These are phyloP conservation scores for Coleophoma crateriformis DNA, from an alignment of 2,329 filamentous ascomycete species.

Conservation along the genomic window DNA sequence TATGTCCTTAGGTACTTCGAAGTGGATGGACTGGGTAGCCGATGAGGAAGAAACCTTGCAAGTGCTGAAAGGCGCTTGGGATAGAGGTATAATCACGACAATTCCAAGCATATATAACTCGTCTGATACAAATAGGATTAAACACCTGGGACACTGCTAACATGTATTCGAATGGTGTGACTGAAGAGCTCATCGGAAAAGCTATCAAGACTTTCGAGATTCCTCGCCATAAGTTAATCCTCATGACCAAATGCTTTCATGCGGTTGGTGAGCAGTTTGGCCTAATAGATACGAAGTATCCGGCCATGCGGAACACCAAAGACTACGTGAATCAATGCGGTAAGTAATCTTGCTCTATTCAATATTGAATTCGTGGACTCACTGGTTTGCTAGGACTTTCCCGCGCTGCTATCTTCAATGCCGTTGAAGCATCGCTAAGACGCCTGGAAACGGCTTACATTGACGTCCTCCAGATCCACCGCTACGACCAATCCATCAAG, in stretches of 20 bases:
- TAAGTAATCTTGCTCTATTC: neutral
- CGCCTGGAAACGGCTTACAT: slow-evolving; percentile 51
- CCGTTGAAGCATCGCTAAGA: slow-evolving; percentile 51
- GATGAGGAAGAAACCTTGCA: slow-evolving; percentile 47
- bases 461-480: slow-evolving; percentile 53
- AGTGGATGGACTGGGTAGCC: slow-evolving; percentile 46
- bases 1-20: slow-evolving; percentile 51
- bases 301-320: slow-evolving; percentile 32
- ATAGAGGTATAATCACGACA: slow-evolving; percentile 37
- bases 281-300: neutral
- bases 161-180: slow-evolving; percentile 45
- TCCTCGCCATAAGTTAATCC: slow-evolving; percentile 46
- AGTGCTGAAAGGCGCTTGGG: slow-evolving; percentile 54
- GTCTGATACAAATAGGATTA: neutral
- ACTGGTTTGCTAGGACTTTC: slow-evolving; percentile 39
- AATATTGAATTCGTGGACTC: neutral
- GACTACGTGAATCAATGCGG: slow-evolving; percentile 37
- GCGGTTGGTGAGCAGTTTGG: slow-evolving; percentile 38
- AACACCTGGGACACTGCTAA: slow-evolving; percentile 51
- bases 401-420: slow-evolving; percentile 59
- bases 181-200: slow-evolving; percentile 45
- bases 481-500: slow-evolving; percentile 43
- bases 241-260: slow-evolving; percentile 47
- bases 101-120: neutral
- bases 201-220: slow-evolving; percentile 51